These are phyloP conservation scores for Przewalskia tangutica DNA, from an alignment of 257 asterid genomes.

Conservation along the genomic window DNA sequence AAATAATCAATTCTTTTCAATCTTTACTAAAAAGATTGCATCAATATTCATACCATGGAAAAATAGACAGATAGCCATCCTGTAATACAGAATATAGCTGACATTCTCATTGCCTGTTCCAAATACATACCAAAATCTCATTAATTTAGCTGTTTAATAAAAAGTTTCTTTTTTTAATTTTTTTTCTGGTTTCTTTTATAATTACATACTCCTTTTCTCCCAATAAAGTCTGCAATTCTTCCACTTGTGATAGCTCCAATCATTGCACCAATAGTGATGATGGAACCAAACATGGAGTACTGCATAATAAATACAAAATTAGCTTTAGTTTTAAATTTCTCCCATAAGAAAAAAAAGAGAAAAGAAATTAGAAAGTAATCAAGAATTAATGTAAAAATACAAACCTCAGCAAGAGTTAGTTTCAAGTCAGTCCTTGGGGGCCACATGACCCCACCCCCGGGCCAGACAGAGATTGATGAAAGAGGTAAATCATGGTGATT, in stretches of 20 bases:
- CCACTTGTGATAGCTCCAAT: constrained; percentile 81
- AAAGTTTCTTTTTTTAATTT: not conserved
- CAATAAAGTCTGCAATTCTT: constrained; percentile 52
- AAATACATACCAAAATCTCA: not conserved
- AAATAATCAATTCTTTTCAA: not conserved
- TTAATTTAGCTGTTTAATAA: not conserved
- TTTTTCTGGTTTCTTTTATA: not conserved
- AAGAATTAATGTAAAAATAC: not conserved
- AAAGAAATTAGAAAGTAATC: not conserved
- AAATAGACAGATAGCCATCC: constrained; percentile 75
- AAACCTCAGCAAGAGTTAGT: constrained; percentile 60
- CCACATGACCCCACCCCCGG: too few relatives aligned
- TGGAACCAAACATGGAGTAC: constrained; percentile 75
- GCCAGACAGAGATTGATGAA: too few relatives aligned
- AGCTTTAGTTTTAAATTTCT: not conserved
- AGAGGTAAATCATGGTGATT: too few relatives aligned
- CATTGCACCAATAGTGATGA: constrained; percentile 84
- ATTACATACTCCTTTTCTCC: constrained; percentile 68
- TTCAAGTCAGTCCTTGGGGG: constrained; percentile 55
- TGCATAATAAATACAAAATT: constrained; percentile 5
- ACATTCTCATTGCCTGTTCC: constrained; percentile 64
- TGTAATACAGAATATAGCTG: constrained; percentile 54
- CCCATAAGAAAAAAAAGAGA: not conserved
- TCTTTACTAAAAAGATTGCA: not conserved
- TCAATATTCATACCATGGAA: constrained; percentile 29